Evolutionary conservation across 495 filamentous ascomycete genomes (phyloP), one percentile per base, ranked within the genome.

Genomic region (Talaromyces proteolyticus): DNA sequence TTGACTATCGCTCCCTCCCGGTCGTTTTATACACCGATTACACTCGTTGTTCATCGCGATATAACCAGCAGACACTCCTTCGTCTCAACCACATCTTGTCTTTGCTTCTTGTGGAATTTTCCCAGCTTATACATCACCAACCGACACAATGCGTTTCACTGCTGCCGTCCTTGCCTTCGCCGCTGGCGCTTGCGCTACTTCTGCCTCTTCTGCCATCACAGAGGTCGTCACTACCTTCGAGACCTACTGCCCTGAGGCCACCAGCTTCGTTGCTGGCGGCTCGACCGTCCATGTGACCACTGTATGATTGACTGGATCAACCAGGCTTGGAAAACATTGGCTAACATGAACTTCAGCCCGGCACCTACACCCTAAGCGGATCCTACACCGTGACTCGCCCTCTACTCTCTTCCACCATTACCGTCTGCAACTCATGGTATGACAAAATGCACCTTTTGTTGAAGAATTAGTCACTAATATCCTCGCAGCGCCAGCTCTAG

Each of bases 141-240:
- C 38, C 57, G 54, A 59, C 85, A 91, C 86, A 67, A 95, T 95
- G 90, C 88, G 88, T 85, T 89, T 87, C 86, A 77, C 86, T 66
- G 61, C 78, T 66, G 74, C 80, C 67, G 71, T 79, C 67, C 80
- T 79, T 67, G 79, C 80, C 60, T 71, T 83, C 65, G 81, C 79
- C 61, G 71, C 77, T 58, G 76, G 78, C 40, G 39, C 49, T 38
- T 38, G 36, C 29, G 49, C 49, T 29, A 51, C 36, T 17, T n/a
- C 43, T 21, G 39, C 68, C 50, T 53, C 62, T 24, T 57, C 55
- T 61, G 82, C 79, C 72, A 79, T 79, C 71, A 95, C 88, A 53
- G 85, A 92, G 75, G 73, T 87, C 45, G 80, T 91, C 59, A 89
- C 86, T 46, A 73, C 79, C 41, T 86, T 84, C 78, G 87, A 84